A percentile compares a stretch with the other conserved stretches of the same genome.
These are phyloP conservation scores for Pythium brassicae DNA, from an alignment of 352 stramenopile genomes.

Conservation along the genomic window DNA sequence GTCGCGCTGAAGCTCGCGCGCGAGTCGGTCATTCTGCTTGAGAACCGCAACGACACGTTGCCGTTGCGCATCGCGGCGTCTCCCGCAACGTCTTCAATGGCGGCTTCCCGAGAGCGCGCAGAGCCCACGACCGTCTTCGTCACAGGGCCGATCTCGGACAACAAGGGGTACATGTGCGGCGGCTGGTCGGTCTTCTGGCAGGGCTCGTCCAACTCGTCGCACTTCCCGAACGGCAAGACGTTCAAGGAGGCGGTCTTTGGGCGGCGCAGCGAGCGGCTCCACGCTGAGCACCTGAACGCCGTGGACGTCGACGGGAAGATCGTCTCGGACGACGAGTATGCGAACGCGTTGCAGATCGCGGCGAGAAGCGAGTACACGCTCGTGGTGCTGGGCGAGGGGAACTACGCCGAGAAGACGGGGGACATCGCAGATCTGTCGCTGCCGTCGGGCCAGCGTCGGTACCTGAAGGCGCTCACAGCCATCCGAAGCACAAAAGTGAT, in stretches of 20 bases:
- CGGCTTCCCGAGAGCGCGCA: too few relatives aligned
- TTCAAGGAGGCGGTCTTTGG: constrained; percentile 43
- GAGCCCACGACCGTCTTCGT: constrained; percentile 41
- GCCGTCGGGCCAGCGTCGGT: constrained; percentile 48
- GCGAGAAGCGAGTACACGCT: constrained; percentile 65
- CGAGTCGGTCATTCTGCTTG: constrained; percentile 76
- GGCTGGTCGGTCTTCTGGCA: constrained; percentile 76
- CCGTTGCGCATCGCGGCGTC: constrained; percentile 21
- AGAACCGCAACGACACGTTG: constrained; percentile 54
- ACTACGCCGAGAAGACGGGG: constrained; percentile 81
- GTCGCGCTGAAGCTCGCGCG: constrained; percentile 56
- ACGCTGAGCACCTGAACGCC: constrained; percentile 34
- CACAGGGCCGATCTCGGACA: constrained; percentile 55
- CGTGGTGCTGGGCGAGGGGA: constrained; percentile 63
- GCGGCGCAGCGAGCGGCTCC: constrained; percentile 1
- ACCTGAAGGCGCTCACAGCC: constrained; percentile 49
- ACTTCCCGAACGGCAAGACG: constrained; percentile 62
- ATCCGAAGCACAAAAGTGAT: constrained; percentile 66
- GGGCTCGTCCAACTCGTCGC: constrained; percentile 43
- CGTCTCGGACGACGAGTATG: constrained; percentile 30
- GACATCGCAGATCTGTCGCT: constrained; percentile 63
- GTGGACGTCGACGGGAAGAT: constrained; percentile 48
- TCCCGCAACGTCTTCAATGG: too few relatives aligned
- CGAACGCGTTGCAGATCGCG: constrained; percentile 35
- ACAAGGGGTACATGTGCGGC: constrained; percentile 67